These are phyloP conservation scores for Cinchona pubescens DNA, from an alignment of 257 asterid genomes.

Conservation along the genomic window DNA sequence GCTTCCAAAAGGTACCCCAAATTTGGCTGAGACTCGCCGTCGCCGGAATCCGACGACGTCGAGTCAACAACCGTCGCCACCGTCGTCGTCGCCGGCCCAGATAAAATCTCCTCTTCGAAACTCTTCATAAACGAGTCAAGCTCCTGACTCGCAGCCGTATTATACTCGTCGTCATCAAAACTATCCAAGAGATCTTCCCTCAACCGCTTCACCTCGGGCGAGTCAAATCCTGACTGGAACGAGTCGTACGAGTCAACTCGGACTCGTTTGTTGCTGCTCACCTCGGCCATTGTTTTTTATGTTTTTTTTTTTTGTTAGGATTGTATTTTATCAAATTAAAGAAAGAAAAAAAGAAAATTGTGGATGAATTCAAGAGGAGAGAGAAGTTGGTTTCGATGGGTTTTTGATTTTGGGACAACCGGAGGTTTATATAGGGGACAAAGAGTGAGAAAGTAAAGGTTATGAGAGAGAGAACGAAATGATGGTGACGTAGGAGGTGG, in stretches of 20 bases:
- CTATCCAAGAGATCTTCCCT: conserved; percentile 53
- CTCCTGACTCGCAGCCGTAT: conserved; percentile 40
- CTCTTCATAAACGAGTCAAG: conserved; percentile 81
- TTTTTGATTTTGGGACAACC: conserved; percentile 8
- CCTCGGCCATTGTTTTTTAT: conserved; percentile 39
- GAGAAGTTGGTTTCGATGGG: no score
- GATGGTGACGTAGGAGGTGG: conserved; percentile 45
- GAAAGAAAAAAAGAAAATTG: no score
- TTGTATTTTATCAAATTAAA: no score
- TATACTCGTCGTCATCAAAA: conserved; percentile 54
- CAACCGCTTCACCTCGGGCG: conserved; percentile 69
- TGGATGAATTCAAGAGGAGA: background rate
- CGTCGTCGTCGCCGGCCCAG: conserved; percentile 25
- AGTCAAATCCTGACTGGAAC: conserved; percentile 36
- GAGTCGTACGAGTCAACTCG: conserved; percentile 42
- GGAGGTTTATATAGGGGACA: conserved; percentile 35
- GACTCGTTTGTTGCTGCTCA: conserved; percentile 40
- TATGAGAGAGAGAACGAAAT: conserved; percentile 18
- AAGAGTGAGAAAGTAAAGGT: conserved; percentile 12
- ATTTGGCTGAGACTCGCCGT: conserved; percentile 56
- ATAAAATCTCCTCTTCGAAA: conserved; percentile 65
- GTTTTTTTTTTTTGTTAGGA: no score
- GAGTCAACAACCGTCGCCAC: conserved; percentile 31
- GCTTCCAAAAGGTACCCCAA: conserved; percentile 67
- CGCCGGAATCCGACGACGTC: conserved; percentile 48